phyloP scores from a whole-genome alignment of 2,329 filamentous ascomycete species.

The Magnaporthiopsis poae region DNA sequence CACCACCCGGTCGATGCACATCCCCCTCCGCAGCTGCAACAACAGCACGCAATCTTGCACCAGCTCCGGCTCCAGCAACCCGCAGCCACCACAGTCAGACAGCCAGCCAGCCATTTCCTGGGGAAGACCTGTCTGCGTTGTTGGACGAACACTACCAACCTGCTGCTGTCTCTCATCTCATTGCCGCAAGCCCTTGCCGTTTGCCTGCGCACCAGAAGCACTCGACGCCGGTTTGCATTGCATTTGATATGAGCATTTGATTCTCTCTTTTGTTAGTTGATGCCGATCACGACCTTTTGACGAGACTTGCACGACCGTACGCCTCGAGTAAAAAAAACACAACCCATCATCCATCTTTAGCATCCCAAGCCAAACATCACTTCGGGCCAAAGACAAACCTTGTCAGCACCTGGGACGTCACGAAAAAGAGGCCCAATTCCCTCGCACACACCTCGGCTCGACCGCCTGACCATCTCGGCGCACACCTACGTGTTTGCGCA shows the following conservation, averaged over 20 bases:
- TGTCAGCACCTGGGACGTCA: not conserved
- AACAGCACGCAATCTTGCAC: not conserved
- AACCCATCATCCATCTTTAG: not conserved
- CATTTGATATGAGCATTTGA: not conserved
- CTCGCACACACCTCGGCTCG: not conserved
- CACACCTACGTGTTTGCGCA: not conserved
- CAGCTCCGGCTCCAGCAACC: too few relatives aligned
- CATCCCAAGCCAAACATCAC: not conserved
- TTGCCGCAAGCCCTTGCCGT: not conserved
- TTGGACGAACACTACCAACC: not conserved
- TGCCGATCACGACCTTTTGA: not conserved
- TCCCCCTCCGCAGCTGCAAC: not conserved
- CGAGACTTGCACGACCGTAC: not conserved
- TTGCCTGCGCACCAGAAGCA: not conserved
- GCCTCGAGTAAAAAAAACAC: not conserved
- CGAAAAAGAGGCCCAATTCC: not conserved
- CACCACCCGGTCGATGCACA: conserved; percentile 1
- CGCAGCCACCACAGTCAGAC: not conserved
- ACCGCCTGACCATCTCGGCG: not conserved
- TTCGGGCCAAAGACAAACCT: not conserved
- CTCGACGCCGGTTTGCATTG: not conserved
- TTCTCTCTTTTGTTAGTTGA: not conserved
- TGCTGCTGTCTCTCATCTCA: not conserved
- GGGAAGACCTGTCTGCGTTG: not conserved
- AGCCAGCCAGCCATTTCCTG: not conserved